Percentiles rank a stretch among this genome's conserved stretches.
Conservation (phyloP, 768 basidiomycete species). For the Termitomyces sp. region DNA sequence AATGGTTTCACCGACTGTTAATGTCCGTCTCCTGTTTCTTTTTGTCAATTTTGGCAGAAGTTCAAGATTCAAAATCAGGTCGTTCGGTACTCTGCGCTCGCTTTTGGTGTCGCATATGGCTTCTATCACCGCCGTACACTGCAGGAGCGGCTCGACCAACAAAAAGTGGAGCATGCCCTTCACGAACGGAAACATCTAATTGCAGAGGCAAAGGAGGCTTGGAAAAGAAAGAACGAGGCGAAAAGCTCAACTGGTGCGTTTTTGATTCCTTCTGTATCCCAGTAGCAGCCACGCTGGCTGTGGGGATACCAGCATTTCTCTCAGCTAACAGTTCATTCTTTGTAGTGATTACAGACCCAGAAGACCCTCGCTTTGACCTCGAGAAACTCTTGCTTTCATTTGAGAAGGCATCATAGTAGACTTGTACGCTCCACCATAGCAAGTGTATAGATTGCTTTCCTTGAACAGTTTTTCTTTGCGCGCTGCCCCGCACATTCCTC, state of each 20-base stretch:
- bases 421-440: slow-evolving; percentile 15
- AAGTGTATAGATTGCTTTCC: slow-evolving; percentile 12
- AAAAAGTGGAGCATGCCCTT: slow-evolving; percentile 68
- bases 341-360: slow-evolving; percentile 87
- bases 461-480: slow-evolving; percentile 8
- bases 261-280: not conserved
- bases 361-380: slow-evolving; percentile 93
- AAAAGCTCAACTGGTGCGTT: slow-evolving; percentile 55
- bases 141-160: slow-evolving; percentile 73
- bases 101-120: slow-evolving; percentile 86
- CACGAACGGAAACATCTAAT: slow-evolving; percentile 75
- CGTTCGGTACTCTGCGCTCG: slow-evolving; percentile 88
- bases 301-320: slow-evolving; percentile 2
- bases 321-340: slow-evolving; percentile 10
- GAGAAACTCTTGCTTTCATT: slow-evolving; percentile 81
- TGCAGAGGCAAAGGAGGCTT: slow-evolving; percentile 85
- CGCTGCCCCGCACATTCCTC: slow-evolving; percentile 6
- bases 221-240: slow-evolving; percentile 69
- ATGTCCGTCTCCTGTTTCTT: slow-evolving; percentile 43
- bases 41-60: not conserved
- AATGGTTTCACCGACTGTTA: slow-evolving; percentile 75
- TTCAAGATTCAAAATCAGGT: slow-evolving; percentile 48
- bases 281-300: slow-evolving; percentile 2
- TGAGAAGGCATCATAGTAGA: slow-evolving; percentile 64
- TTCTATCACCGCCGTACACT: slow-evolving; percentile 89